Evolutionary conservation across 2,329 filamentous ascomycete species (phyloP), one percentile per base, ranked within the genome.

Genomic region (Lasiodiplodia theobromae): DNA sequence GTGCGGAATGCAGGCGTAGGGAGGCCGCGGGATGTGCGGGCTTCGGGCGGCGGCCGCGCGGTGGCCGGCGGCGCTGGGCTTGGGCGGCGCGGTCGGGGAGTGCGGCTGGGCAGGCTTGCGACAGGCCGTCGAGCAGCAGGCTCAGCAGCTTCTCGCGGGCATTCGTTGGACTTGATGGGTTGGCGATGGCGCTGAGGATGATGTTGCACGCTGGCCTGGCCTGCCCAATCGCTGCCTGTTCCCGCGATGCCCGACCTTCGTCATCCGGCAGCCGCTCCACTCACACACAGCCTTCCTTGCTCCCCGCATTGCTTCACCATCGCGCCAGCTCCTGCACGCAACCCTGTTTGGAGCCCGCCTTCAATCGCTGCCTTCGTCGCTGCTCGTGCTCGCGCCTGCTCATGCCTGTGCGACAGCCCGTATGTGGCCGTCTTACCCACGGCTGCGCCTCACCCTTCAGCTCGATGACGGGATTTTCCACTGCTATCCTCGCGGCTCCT

Each of bases 51-150:
- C 25, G 25, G 52, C 28, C 56, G 57, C 57, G 57, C 57, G 57
- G 57, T 62, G 44, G 60, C 47, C 60, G 60, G 47, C 60, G 23
- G 18, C n/a, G 58, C 58, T 63, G 58, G 58, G 63, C 49, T 47
- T 31, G 31, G 47, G 44, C 63, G 63, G 51, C 52, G 63, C 51
- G 51, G 63, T 6, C 51, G 51, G 63, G 18, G 37, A 38, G 31
- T 28, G 75, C 86, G 91, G 70, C 89, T 89, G 73, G 92, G 37
- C 12, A 38, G 81, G 88, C 87, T 62, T 89, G 90, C 2, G 92
- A 89, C 0, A 93, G 93, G 1, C 82, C 92, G 71, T 84, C 83
- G 69, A 94, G 97, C 80, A 40, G 56, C 37, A 12, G 37, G 56
- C 21, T 44, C 57, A 51, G 58, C 58, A 51, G 60, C 56, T 25